These are phyloP conservation scores for Ulota crispa DNA, from an alignment of 225 moss, liverwort and hornwort genomes.

Conservation along the genomic window DNA sequence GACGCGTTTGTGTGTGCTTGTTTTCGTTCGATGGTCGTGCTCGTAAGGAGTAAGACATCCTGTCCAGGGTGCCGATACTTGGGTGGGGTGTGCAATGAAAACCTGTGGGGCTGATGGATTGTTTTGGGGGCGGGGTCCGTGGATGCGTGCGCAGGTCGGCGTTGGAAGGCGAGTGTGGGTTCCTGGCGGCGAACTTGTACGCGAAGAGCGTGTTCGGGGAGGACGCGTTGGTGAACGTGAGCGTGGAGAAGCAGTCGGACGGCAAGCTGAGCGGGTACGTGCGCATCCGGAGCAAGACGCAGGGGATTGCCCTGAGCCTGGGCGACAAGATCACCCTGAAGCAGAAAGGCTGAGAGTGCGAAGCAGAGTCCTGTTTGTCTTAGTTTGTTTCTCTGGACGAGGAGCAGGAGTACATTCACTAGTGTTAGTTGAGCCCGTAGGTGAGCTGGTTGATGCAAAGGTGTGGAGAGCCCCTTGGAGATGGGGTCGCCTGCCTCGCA, in stretches of 20 bases:
- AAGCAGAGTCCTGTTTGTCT: too few relatives aligned
- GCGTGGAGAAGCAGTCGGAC: constrained; percentile 31
- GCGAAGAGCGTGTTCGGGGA: constrained; percentile 99
- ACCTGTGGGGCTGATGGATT: too few relatives aligned
- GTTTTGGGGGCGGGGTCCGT: too few relatives aligned
- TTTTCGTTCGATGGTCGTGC: not conserved
- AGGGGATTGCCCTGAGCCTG: constrained; percentile 96
- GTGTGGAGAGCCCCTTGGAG: not conserved
- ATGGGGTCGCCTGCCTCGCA: constrained; percentile 8
- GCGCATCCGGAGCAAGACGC: constrained; percentile 97
- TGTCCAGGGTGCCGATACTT: too few relatives aligned
- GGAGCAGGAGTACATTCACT: not conserved
- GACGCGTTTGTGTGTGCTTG: too few relatives aligned
- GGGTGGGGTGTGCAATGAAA: not conserved
- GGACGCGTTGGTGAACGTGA: constrained; percentile 68
- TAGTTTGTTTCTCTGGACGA: not conserved
- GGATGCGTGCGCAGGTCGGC: constrained; percentile 61
- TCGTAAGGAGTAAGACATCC: not conserved
- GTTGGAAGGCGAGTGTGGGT: constrained; percentile 94
- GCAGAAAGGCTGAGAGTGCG: constrained; percentile 18
- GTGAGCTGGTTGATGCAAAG: constrained; percentile 15
- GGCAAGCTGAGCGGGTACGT: constrained; percentile 77
- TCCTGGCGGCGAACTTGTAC: constrained; percentile 89
- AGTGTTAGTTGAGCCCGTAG: constrained; percentile 13
- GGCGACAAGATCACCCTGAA: constrained; percentile 73